Base-by-base conservation (phyloP, 192 early-diverging fungal species). In the Jimgerdemannia flammicorona region DNA sequence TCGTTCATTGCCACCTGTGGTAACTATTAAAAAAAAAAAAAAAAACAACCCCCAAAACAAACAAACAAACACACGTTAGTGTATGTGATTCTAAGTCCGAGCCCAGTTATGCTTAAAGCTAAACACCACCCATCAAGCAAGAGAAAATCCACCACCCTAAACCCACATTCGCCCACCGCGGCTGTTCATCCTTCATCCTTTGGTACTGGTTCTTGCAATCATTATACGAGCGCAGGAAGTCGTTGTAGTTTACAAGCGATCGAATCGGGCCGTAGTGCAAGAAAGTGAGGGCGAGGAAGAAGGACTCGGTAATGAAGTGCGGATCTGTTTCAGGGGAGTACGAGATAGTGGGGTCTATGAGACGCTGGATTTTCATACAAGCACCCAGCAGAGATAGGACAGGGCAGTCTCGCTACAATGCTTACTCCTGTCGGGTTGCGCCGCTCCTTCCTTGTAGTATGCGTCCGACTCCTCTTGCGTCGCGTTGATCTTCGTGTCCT, bases 231-330 rank as follows among this genome's bases (percentile, higher is more conserved):
- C 91, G 93, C 6, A 90, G 81, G 44, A 93, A 82, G 3, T 86
- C 81, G 69, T 88, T 85, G 71, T 91, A 97, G 43, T 87, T 87
- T 3, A 89, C 85, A 71, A 93, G 86, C 17, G 85, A 90, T 70
- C 90, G 87, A 41, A 97, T 84, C 17, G 92, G 83, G 10, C 96
- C 95, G 64, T 93, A 89, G 77, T 98, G 98, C 67, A 93, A 85
- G 6, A 91, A 85, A 11, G 86, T 84, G 10, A 97, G 80, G 0
- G 96, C 91, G 4, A 96, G 74, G 72, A 91, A 94, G 80, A 99
- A 98, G 19, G 93, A 86, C 74, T 98, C 95, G 3, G 96, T 89
- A 49, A 98, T 94, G 77, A 99, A 99, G 75, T 95, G 93, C 43
- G 87, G 77, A 19, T 85, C 67, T 78, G 80, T 71, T 64, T 59